phyloP scores from a whole-genome alignment of 768 basidiomycete species.

The Suillus placidus region DNA sequence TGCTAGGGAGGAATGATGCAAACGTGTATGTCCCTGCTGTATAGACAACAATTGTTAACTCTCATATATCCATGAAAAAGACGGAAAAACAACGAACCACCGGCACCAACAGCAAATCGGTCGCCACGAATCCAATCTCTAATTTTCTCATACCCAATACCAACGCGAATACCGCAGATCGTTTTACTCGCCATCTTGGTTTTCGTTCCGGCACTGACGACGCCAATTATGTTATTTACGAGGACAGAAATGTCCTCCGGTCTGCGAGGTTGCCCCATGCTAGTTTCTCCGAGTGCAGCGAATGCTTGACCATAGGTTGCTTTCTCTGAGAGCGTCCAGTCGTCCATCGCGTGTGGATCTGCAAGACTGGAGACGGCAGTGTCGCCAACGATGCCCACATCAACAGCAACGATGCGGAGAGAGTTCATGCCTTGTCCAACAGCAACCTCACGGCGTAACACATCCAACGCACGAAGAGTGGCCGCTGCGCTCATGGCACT shows the following conservation, averaged over 20 bases:
- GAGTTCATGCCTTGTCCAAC: slow-evolving; percentile 63
- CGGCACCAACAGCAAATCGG: slow-evolving; percentile 74
- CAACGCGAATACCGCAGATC: slow-evolving; percentile 48
- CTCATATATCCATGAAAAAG: slow-evolving; percentile 2
- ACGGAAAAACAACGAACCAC: slow-evolving; percentile 52
- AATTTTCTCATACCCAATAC: slow-evolving; percentile 41
- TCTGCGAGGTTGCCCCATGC: slow-evolving; percentile 43
- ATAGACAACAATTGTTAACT: slow-evolving; percentile 16
- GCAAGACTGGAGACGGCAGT: slow-evolving; percentile 27
- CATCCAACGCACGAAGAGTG: slow-evolving; percentile 70
- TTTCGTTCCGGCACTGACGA: slow-evolving; percentile 59
- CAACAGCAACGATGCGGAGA: slow-evolving; percentile 61
- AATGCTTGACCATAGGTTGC: slow-evolving; percentile 74
- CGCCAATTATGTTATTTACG: slow-evolving; percentile 57
- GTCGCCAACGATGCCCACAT: slow-evolving; percentile 62
- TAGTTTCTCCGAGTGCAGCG: slow-evolving; percentile 46
- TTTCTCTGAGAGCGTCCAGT: slow-evolving; percentile 77
- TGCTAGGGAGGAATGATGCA: slow-evolving; percentile 69
- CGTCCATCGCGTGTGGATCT: slow-evolving; percentile 56
- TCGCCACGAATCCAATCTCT: slow-evolving; percentile 67
- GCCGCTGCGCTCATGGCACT: slow-evolving; percentile 78
- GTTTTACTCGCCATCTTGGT: slow-evolving; percentile 39
- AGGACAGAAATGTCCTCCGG: slow-evolving; percentile 62
- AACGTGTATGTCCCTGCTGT: slow-evolving; percentile 71
- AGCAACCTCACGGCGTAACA: slow-evolving; percentile 75